Evolutionary conservation across 768 basidiomycete genomes (phyloP).

Genomic region (Boletus rufocinnamomeus): DNA sequence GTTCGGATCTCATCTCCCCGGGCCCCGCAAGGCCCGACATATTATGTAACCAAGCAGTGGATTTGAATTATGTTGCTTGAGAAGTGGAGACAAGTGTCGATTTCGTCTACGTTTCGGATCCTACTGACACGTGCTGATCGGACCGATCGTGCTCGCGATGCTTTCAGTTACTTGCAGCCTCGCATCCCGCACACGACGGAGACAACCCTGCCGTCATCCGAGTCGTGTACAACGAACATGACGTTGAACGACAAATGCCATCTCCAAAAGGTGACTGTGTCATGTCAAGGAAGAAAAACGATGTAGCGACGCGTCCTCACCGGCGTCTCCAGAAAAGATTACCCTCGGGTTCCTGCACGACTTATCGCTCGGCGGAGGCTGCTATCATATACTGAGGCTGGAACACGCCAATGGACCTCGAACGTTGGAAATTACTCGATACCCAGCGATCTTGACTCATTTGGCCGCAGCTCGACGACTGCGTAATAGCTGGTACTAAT

Average conservation of each 20-base stretch:
- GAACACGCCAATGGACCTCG: not conserved
- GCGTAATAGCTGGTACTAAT: not conserved
- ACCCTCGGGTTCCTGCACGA: not conserved
- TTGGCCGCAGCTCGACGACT: not conserved
- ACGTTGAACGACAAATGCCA: not conserved
- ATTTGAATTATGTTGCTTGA: not conserved
- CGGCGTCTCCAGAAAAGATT: not conserved
- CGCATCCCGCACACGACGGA: not conserved
- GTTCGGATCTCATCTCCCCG: slow-evolving; percentile 5
- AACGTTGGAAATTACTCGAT: not conserved
- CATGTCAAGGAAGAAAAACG: not conserved
- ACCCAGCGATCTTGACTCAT: not conserved
- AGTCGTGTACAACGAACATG: not conserved
- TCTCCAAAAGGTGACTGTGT: not conserved
- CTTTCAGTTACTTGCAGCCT: not conserved
- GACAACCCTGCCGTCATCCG: not conserved
- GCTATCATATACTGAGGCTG: not conserved
- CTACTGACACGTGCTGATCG: not conserved
- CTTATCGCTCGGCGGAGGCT: not conserved
- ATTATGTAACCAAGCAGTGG: not conserved
- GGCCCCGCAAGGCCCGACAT: too few relatives aligned
- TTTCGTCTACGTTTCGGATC: slow-evolving; percentile 7
- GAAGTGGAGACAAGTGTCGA: not conserved
- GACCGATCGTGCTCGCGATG: not conserved
- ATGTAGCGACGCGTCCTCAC: not conserved